Base-by-base conservation (phyloP, 2,329 filamentous ascomycete genomes). In the Diaporthe eres region DNA sequence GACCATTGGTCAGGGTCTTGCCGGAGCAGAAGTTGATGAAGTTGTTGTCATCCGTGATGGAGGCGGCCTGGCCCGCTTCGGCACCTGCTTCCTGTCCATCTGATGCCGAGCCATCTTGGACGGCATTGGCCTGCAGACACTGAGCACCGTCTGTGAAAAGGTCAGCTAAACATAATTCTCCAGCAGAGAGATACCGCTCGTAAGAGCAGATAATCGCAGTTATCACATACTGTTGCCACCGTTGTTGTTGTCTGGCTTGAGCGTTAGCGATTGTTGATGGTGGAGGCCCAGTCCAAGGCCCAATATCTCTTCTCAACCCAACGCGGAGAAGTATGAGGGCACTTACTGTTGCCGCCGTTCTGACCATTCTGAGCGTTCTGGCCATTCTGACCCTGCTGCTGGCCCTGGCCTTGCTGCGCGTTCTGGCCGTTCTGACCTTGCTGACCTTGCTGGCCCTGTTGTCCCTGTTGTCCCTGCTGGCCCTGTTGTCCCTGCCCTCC, bases 1-100 rank as follows among this genome's bases (percentile, higher is more conserved):
- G 83, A 79, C 91, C 92, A 79, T 93, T 91, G 77, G 91, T 93
- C 65, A 91, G 81, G 0, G 85, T 88, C 81, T 88, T 79, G 61
- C 88, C 89, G 6, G 82, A 76, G 80, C 90, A 92, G 82, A 91
- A 91, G 86, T 92, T 92, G 87, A 92, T 91, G 81, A 92, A 92
- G 85, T 92, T 92, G 85, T 85, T 85, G 25, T 84, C 77, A 78
- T 92, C 90, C 87, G 88, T 91, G 19, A 80, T 79, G 9, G 90
- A 92, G 51, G 88, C 84, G 42, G 88, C 82, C 80, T 91, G 90
- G 65, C 88, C 88, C 2, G 81, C 79, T 17, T 80, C 82, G 7
- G 81, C 83, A 28, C 85, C 84, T 8, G 8, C 7, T 71, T 84
- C 82, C 79, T 89, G 85, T 63, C 89, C 90, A 51, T 89, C 87